phyloP scores from a whole-genome alignment of 805 yeast genomes.

The Saturnispora halmiae region DNA sequence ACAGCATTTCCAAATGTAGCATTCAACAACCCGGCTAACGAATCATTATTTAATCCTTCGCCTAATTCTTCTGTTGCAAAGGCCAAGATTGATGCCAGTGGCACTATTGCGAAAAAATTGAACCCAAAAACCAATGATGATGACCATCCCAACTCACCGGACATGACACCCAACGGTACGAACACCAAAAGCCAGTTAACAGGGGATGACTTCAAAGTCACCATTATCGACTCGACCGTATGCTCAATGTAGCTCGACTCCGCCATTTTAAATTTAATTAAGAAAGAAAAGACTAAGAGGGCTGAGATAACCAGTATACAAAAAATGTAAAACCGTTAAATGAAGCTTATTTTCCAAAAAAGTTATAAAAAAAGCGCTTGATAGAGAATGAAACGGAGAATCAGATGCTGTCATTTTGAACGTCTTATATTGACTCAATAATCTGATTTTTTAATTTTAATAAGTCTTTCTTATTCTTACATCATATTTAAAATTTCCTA shows the following conservation, averaged over 20 bases:
- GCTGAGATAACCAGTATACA: no score
- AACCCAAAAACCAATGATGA: slow-evolving; percentile 52
- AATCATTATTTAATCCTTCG: slow-evolving; percentile 72
- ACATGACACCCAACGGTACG: slow-evolving; percentile 83
- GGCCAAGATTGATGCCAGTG: slow-evolving; percentile 83
- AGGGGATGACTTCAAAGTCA: slow-evolving; percentile 32
- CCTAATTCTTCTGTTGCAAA: slow-evolving; percentile 91
- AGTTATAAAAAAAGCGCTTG: no score
- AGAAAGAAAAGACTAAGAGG: neutral
- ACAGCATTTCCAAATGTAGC: slow-evolving; percentile 98
- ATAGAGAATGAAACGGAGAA: no score
- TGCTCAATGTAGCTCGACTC: neutral
- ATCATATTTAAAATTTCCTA: no score
- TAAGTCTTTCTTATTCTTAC: no score
- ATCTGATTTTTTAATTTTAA: no score
- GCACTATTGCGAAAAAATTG: slow-evolving; percentile 85
- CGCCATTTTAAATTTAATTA: neutral
- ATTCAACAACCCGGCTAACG: slow-evolving; percentile 86
- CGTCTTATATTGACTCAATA: no score
- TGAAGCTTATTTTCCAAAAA: no score
- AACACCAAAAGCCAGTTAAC: slow-evolving; percentile 69
- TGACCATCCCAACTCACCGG: slow-evolving; percentile 52
- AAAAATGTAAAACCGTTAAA: no score
- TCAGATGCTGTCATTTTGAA: no score
- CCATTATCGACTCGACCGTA: neutral